These are phyloP conservation scores for Microbotryomycetes sp. DNA, from an alignment of 1,284 basidiomycete species.

Conservation along the genomic window DNA sequence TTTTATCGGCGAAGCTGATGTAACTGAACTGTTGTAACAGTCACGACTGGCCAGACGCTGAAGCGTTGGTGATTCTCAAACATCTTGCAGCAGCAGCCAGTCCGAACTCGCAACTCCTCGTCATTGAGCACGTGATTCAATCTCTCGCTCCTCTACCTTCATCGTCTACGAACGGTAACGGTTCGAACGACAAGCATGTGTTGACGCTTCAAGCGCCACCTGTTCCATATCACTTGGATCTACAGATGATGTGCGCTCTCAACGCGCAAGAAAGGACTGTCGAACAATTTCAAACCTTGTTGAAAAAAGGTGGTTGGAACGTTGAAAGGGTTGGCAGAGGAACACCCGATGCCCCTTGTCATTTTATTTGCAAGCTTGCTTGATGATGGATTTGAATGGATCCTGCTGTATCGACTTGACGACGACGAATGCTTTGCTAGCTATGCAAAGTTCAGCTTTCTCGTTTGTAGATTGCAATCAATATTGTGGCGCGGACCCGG, in stretches of 20 bases:
- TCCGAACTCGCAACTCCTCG: conserved; percentile 39
- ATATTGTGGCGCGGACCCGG: no score
- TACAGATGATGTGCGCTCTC: conserved; percentile 6
- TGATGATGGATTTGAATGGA: no score
- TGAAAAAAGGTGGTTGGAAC: conserved; percentile 1
- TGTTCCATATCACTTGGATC: conserved; percentile 13
- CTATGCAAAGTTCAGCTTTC: no score
- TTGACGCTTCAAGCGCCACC: neutral
- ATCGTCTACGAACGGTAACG: neutral
- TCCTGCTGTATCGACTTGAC: no score
- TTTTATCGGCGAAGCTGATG: neutral
- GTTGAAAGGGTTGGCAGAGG: conserved; percentile 4
- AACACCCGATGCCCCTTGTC: neutral
- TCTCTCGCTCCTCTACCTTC: conserved; percentile 1
- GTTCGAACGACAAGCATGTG: no score
- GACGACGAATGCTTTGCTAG: no score
- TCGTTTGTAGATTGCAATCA: no score
- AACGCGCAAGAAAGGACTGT: conserved; percentile 14
- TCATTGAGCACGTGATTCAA: conserved; percentile 42
- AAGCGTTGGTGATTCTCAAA: conserved; percentile 37
- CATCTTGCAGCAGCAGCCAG: conserved; percentile 39
- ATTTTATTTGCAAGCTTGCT: neutral
- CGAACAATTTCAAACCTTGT: conserved; percentile 11
- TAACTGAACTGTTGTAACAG: conserved; percentile 7
- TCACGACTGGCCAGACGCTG: conserved; percentile 44